phyloP scores from a whole-genome alignment of 2,329 filamentous ascomycete species.

The Triangularia verruculosa region DNA sequence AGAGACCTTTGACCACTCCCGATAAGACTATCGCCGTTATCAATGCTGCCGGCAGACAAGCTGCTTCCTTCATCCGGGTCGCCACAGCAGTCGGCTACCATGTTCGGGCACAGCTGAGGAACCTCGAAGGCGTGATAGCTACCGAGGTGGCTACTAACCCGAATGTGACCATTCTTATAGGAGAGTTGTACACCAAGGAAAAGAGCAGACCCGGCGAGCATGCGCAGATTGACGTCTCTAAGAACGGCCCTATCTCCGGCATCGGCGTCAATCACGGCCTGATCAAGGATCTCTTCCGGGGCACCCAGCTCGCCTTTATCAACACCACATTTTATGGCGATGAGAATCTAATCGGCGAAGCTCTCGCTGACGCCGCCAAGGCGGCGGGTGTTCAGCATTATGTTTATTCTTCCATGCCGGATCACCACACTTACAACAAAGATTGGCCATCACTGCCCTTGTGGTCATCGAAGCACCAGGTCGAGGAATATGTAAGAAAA shows the following conservation, averaged over 20 bases:
- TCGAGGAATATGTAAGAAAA: conserved; percentile 86
- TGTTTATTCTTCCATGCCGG: conserved; percentile 96
- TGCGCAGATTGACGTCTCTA: conserved; percentile 61
- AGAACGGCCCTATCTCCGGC: conserved; percentile 60
- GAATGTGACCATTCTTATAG: conserved; percentile 66
- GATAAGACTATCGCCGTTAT: conserved; percentile 88
- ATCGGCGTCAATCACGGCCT: conserved; percentile 69
- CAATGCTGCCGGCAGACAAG: conserved; percentile 93
- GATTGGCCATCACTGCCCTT: conserved; percentile 80
- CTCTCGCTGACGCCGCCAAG: conserved; percentile 85
- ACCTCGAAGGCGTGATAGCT: conserved; percentile 81
- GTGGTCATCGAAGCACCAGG: conserved; percentile 88
- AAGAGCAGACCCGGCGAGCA: conserved; percentile 42
- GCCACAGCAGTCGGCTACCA: conserved; percentile 90
- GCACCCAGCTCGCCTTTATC: conserved; percentile 87
- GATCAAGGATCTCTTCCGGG: conserved; percentile 75
- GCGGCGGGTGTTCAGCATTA: conserved; percentile 82
- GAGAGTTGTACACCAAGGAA: conserved; percentile 60
- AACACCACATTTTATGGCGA: conserved; percentile 98
- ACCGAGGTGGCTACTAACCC: conserved; percentile 79
- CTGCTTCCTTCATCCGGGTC: conserved; percentile 90
- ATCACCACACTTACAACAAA: conserved; percentile 76
- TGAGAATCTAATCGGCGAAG: conserved; percentile 84
- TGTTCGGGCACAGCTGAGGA: conserved; percentile 88
- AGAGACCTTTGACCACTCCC: conserved; percentile 56